Evolutionary conservation across 2,329 filamentous ascomycete genomes (phyloP).

Genomic region (Calonectria crousiana): DNA sequence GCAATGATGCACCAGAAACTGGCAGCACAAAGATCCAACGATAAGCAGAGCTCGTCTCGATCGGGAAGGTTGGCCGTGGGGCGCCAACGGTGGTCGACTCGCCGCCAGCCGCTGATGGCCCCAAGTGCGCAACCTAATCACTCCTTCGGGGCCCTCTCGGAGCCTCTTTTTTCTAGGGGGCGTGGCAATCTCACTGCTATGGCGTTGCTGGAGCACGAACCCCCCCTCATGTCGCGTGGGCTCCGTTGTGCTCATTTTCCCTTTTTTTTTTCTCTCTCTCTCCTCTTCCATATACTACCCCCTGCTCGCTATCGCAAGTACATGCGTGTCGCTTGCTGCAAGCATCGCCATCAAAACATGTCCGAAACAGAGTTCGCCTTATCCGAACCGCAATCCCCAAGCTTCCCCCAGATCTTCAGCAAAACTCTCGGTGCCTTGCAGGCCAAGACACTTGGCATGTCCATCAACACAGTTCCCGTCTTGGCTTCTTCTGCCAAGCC

Average conservation of each 20-base stretch:
- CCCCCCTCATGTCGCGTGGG: not conserved
- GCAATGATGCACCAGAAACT: not conserved
- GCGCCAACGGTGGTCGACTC: conserved; percentile 4
- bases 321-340: not conserved
- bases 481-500: conserved; percentile 41
- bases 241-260: conserved; percentile 10
- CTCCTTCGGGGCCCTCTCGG: not conserved
- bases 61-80: conserved; percentile 38
- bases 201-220: not conserved
- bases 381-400: not conserved
- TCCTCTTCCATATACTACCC: not conserved
- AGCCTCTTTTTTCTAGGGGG: conserved; percentile 2
- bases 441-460: conserved; percentile 40
- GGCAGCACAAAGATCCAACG: conserved; percentile 11
- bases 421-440: conserved; percentile 29
- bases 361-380: not conserved
- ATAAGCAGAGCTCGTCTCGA: conserved; percentile 36
- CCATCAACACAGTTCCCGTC: conserved; percentile 21
- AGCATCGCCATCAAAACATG: not conserved
- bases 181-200: conserved; percentile 1
- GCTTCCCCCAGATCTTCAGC: conserved; percentile 8
- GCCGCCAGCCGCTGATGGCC: conserved; percentile 2
- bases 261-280: not conserved
- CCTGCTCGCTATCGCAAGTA: not conserved
- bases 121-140: not conserved